Evolutionary conservation across 352 stramenopile species (phyloP).

Genomic region (Globisporangium spinosum): DNA sequence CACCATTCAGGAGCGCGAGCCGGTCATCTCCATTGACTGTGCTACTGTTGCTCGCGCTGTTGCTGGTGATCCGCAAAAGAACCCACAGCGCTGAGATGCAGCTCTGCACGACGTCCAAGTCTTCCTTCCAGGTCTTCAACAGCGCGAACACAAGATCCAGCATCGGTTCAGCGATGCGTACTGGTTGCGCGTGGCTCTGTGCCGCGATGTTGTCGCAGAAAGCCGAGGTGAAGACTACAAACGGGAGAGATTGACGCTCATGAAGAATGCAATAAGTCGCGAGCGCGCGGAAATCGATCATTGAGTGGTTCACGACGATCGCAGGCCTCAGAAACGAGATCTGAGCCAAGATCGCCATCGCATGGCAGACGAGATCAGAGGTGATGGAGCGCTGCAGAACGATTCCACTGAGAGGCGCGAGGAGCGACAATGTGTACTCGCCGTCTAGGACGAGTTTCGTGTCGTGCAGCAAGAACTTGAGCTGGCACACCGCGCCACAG

Average conservation of each 20-base stretch:
- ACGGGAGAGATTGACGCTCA: slow-evolving; percentile 20
- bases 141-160: slow-evolving; percentile 5
- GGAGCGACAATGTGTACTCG: slow-evolving; percentile 16
- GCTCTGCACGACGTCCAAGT: slow-evolving; percentile 6
- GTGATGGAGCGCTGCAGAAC: slow-evolving; percentile 24
- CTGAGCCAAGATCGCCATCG: slow-evolving; percentile 23
- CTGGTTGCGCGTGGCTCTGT: neutral
- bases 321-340: slow-evolving; percentile 27
- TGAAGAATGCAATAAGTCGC: slow-evolving; percentile 26
- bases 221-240: slow-evolving; percentile 13
- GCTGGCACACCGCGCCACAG: slow-evolving; percentile 18
- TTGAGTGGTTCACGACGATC: slow-evolving; percentile 12
- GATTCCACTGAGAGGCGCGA: slow-evolving; percentile 23
- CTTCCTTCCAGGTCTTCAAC: slow-evolving; percentile 9
- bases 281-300: slow-evolving; percentile 18
- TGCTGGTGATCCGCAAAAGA: neutral
- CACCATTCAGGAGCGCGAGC: slow-evolving; percentile 7
- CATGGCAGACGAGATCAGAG: slow-evolving; percentile 20
- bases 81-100: slow-evolving; percentile 4
- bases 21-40: neutral
- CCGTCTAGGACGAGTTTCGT: slow-evolving; percentile 17
- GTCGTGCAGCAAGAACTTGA: slow-evolving; percentile 25
- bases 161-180: neutral
- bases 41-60: neutral
- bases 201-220: slow-evolving; percentile 9